Base-by-base conservation (phyloP, 129 eudicot genomes). In the Scalesia atractyloides region DNA sequence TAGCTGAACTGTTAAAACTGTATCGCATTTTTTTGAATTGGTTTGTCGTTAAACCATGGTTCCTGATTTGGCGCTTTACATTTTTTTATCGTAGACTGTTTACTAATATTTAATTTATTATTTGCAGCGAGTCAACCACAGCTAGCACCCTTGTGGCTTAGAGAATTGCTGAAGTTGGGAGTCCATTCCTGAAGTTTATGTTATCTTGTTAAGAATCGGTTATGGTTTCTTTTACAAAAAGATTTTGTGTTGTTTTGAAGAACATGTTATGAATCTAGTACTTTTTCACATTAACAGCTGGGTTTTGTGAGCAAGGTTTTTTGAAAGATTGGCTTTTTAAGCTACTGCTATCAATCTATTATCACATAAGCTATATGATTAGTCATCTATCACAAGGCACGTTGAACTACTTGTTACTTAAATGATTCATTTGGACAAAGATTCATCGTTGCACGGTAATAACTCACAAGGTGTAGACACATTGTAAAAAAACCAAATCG, bases 81-180 rank as follows among this genome's bases (percentile, higher is more conserved):
- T 41, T 41, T 41, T 7, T 8, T 41, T 7, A 7, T 41, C 12
- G 12, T 57, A 20, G 12, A 3, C 11, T 58, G 20, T 47, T 7
- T 46, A 11, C 26, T 24, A 7, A 41, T 24, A 1, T 22, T 33
- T 9, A 24, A 0, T 57, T 72, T 72, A 9, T 9, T n/a, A 5
- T 43, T 50, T 80, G 65, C 66, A 77, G 86, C 16, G 86, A 82
- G 61, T 82, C 86, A 47, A 82, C 86, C 73, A 82, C 86, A 0
- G 86, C 86, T 26, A 83, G 87, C 73, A 83, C 87, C 1, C 87
- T 83, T 37, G 87, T 83, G 76, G 87, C 87, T 0, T 83, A 83
- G 64, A 63, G 61, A 47, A 49, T 7, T 44, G 66, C 9, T 14
- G 63, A 16, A 51, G 13, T 44, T 24, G 64, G 33, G 33, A 74